These are phyloP conservation scores for Pleurotus salmoneostramineus DNA, from an alignment of 768 basidiomycete species.

Conservation along the genomic window DNA sequence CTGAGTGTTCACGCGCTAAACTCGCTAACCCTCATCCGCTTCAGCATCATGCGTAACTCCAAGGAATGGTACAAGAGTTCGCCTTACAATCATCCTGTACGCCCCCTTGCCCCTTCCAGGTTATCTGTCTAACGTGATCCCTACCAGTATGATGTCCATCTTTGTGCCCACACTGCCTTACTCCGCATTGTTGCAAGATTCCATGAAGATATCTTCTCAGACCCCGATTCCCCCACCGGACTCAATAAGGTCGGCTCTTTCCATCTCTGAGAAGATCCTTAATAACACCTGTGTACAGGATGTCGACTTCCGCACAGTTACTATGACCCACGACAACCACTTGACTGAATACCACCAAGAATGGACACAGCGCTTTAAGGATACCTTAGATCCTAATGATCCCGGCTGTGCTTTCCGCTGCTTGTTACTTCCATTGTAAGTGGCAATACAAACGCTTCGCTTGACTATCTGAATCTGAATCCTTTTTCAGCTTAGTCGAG, in stretches of 20 bases:
- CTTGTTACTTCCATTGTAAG: constrained; percentile 71
- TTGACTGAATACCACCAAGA: constrained; percentile 61
- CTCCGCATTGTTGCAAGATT: constrained; percentile 69
- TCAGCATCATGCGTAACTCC: constrained; percentile 64
- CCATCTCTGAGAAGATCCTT: background rate
- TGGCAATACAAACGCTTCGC: constrained; percentile 2
- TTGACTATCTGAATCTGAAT: background rate
- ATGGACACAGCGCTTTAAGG: constrained; percentile 56
- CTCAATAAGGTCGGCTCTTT: constrained; percentile 54
- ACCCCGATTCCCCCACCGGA: constrained; percentile 61
- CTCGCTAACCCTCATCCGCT: background rate
- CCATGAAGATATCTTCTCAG: constrained; percentile 76
- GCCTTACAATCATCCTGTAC: constrained; percentile 53
- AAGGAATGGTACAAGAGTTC: constrained; percentile 75
- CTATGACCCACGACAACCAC: constrained; percentile 53
- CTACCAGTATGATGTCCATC: constrained; percentile 67
- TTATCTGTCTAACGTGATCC: constrained; percentile 4
- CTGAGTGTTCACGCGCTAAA: background rate
- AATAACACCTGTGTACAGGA: constrained; percentile 29
- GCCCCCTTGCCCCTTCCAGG: constrained; percentile 9
- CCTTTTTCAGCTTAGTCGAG: constrained; percentile 51
- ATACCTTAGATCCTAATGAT: constrained; percentile 60
- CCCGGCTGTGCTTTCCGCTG: constrained; percentile 57
- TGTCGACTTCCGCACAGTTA: constrained; percentile 65
- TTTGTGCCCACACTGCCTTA: constrained; percentile 69